Evolutionary conservation across 495 filamentous ascomycete species (phyloP).

Genomic region (Aspergillus asperescens): DNA sequence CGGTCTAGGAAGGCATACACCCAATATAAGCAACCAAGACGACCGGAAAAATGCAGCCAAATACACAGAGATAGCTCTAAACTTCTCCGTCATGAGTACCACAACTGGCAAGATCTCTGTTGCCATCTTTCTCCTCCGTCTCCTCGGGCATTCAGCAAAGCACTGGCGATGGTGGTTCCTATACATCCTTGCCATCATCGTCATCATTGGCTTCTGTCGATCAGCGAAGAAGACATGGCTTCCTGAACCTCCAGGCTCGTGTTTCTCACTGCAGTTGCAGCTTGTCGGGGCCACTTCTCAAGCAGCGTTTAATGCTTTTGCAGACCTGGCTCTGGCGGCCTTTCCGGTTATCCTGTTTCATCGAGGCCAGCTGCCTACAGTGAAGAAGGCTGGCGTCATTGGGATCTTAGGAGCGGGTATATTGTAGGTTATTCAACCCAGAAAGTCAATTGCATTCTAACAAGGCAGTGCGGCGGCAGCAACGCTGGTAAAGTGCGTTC

Average conservation of each 20-base stretch:
- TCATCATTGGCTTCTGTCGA: slow-evolving; percentile 12
- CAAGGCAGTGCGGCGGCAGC: slow-evolving; percentile 6
- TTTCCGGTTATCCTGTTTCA: slow-evolving; percentile 7
- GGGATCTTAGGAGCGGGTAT: slow-evolving; percentile 6
- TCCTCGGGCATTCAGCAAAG: slow-evolving; percentile 8
- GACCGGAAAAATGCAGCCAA: slow-evolving; percentile 3
- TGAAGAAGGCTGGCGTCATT: slow-evolving; percentile 4
- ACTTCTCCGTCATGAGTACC: slow-evolving; percentile 15
- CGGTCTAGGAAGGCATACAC: slow-evolving; percentile 7
- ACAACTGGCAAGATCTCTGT: slow-evolving; percentile 15
- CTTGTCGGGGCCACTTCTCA: slow-evolving; percentile 6
- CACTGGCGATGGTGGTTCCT: slow-evolving; percentile 6
- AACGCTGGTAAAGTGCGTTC: slow-evolving; percentile 6
- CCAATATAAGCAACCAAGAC: neutral
- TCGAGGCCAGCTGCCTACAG: neutral
- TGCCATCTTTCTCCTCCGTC: slow-evolving; percentile 10
- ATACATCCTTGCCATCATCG: slow-evolving; percentile 10
- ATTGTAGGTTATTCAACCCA: neutral
- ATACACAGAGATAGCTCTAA: slow-evolving; percentile 13
- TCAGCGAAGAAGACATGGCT: slow-evolving; percentile 11
- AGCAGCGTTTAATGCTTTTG: slow-evolving; percentile 9
- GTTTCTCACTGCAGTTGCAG: slow-evolving; percentile 8
- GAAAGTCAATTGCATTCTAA: neutral
- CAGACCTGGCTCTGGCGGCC: slow-evolving; percentile 4
- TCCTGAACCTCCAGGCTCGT: neutral